Evolutionary conservation across 2,329 filamentous ascomycete genomes (phyloP), one percentile per base, ranked within the genome.

Genomic region (Verticillium isaacii): DNA sequence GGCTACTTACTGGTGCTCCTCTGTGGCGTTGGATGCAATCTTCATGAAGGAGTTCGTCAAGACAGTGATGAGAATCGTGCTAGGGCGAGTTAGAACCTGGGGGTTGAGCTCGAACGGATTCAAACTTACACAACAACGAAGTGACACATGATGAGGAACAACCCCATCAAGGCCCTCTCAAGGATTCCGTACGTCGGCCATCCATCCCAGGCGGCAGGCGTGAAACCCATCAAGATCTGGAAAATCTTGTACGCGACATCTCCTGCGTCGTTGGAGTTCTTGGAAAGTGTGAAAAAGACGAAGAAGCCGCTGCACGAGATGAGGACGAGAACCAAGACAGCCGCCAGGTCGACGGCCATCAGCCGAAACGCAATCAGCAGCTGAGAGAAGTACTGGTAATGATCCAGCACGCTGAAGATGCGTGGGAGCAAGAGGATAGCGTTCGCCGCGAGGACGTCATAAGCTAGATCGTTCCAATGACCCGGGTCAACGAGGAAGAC

Each of bases 371-470:
- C 93, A 66, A 97, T 96, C 59, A 97, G 84, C 23, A 98, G 83
- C 75, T 97, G 94, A 1, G 93, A 97, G 73, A 97, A 97, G 76
- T 97, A 97, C 67, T 91, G 91, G 73, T 96, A 97, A 74, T 97
- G 93, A 71, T 98, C 94, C 64, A 98, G 82, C 17, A 97, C 87
- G 62, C 92, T 96, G 77, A 97, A 97, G 17, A 97, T 87, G 56
- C 94, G 89, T 37, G 94, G 94, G 67, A 97, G 89, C 1, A 98
- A 82, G 50, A 98, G 80, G 19, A 98, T 91, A 5, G 93, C 93
- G 69, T 93, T 96, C 2, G 93, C 90, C 1, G 93, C 93, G 41
- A 98, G 82, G n/a, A 97, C 89, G 76, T 98, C 93, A 74, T 97
- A 97, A 1, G 94, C 93, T 82, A 91, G 89, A 66, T 89, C 85